Percentiles rank a stretch among this genome's conserved stretches.
Evolutionary conservation across 345 rosid genomes (phyloP).

Genomic region (Syzygium aromaticum): DNA sequence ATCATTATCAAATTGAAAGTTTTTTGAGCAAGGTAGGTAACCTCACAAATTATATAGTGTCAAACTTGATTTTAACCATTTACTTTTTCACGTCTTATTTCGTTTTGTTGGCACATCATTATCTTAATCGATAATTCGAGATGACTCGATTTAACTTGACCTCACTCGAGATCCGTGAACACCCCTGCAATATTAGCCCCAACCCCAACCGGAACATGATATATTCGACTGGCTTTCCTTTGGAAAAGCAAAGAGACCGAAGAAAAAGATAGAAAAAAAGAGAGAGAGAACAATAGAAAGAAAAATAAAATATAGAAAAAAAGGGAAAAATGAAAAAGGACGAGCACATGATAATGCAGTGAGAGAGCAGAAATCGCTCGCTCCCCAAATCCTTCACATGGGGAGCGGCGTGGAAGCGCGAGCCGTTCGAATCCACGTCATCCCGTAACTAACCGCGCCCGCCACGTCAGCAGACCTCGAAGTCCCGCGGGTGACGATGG

Average conservation of each 20-base stretch:
- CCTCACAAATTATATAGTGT: not conserved
- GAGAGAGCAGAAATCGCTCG: not conserved
- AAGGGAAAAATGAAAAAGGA: not conserved
- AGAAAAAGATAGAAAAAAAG: too few relatives aligned
- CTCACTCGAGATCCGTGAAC: not conserved
- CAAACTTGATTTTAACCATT: not conserved
- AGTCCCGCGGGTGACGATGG: not conserved
- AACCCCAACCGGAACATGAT: not conserved
- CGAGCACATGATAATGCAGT: not conserved
- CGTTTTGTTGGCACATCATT: not conserved
- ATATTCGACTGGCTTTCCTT: not conserved
- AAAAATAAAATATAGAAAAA: not conserved
- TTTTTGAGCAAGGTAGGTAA: accelerated
- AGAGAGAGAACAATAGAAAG: not conserved
- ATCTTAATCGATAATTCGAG: not conserved
- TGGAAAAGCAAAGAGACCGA: not conserved
- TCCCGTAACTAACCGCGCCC: not conserved
- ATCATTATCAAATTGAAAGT: not conserved
- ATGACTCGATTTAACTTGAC: too few relatives aligned
- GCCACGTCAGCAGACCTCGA: not conserved
- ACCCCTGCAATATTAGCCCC: not conserved
- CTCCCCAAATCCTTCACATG: not conserved
- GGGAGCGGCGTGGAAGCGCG: not conserved
- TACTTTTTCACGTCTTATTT: not conserved
- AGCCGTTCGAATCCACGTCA: not conserved